Evolutionary conservation across 2,329 filamentous ascomycete species (phyloP), one percentile per base, ranked within the genome.

Genomic region (Venturia oleaginea): DNA sequence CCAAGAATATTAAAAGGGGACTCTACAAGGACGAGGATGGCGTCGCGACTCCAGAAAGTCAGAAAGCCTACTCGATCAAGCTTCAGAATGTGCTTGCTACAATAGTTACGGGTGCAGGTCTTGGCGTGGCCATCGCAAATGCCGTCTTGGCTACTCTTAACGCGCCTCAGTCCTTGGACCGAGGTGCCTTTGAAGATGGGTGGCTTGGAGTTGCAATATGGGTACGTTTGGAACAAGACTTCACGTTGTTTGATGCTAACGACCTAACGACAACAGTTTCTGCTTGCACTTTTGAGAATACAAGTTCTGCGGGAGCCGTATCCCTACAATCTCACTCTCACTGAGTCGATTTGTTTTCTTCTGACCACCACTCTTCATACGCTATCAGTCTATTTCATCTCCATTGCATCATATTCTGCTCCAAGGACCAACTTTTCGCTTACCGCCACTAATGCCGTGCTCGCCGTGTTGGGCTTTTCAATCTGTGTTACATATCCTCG

Each of bases 1-100:
- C 32, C 11, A 40, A 27, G 15, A 55, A 40, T 6, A 38, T 10
- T 10, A 55, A 48, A n/a, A 40, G 42, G 32, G 54, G 24, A 17
- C 63, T 61, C 24, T 92, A 92, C 70, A 78, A 86, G 68, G 89
- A 92, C 70, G 76, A 81, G 67, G 89, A 92, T 74, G 89, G 89
- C 60, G 79, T 82, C 67, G 87, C 86, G 38, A 88, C 85, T 0
- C 80, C 83, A 48, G 85, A 88, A 70, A 85, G 86, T 1, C 72
- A 85, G 62, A 80, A 80, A 27, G 79, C 79, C 46, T 92, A 87
- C 71, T 88, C 87, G 34, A 82, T 84, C 67, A 83, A 77, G 65
- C 70, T 80, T 65, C 81, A 86, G 63, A 88, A 87, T 71, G 67
- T 77, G 4, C 71, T 79, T 34, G 64, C 34, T 40, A 63, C 51